Evolutionary conservation across 148 eudicot species (phyloP).

Genomic region (Silene latifolia): DNA sequence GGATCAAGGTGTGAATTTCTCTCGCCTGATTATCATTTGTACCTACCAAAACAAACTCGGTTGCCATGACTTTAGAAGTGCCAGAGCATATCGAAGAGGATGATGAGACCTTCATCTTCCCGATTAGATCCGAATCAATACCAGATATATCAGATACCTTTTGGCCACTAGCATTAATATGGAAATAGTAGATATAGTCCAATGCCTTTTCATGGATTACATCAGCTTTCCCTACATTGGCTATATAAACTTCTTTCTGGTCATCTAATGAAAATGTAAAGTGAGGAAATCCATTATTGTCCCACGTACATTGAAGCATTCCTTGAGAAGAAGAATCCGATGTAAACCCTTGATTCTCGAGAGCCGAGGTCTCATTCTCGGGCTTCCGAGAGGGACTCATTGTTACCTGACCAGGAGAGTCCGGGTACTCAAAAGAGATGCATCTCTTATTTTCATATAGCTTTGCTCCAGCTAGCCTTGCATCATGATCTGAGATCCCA

Average conservation of each 20-base stretch:
- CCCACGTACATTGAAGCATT: conserved; percentile 71
- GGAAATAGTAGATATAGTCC: conserved; percentile 58
- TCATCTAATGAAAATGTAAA: conserved; percentile 77
- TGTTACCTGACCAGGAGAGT: conserved; percentile 29
- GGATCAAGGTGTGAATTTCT: conserved; percentile 34
- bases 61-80: conserved; percentile 51
- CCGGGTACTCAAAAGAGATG: conserved; percentile 23
- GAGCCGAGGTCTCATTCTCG: conserved; percentile 26
- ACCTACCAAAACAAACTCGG: conserved; percentile 65
- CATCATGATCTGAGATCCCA: conserved; percentile 29
- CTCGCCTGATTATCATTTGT: conserved; percentile 29
- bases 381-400: conserved; percentile 27
- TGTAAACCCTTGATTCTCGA: conserved; percentile 24
- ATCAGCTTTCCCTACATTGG: conserved; percentile 40
- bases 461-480: conserved; percentile 26
- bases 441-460: conserved; percentile 23
- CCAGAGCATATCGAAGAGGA: conserved; percentile 40
- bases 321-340: conserved; percentile 48
- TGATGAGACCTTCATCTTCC: conserved; percentile 75
- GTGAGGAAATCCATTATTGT: conserved; percentile 48
- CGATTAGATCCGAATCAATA: conserved; percentile 43
- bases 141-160: conserved; percentile 29
- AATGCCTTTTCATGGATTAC: conserved; percentile 30
- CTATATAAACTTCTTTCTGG: conserved; percentile 54
- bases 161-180: conserved; percentile 32